These are phyloP conservation scores for Kodamaea fukazawae DNA, from an alignment of 805 yeast genomes.

Conservation along the genomic window DNA sequence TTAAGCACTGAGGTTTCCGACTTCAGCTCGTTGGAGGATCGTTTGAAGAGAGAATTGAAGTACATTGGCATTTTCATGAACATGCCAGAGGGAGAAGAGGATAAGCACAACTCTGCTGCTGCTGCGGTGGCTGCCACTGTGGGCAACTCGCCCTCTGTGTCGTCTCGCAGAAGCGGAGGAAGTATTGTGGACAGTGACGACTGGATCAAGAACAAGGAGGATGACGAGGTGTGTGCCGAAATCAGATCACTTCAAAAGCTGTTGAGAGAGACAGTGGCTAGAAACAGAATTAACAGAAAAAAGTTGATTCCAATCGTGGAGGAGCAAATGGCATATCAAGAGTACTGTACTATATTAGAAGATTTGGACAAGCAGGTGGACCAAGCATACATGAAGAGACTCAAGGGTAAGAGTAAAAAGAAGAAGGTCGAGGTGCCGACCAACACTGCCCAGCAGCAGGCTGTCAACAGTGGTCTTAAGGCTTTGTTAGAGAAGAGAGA, in stretches of 20 bases:
- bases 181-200: conserved; percentile 53
- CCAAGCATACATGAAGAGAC: conserved; percentile 82
- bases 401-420: conserved; percentile 67
- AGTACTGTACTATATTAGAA: conserved; percentile 82
- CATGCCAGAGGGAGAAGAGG: conserved; percentile 30
- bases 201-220: conserved; percentile 82
- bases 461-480: conserved; percentile 73
- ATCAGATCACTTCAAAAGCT: conserved; percentile 70
- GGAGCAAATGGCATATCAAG: conserved; percentile 93
- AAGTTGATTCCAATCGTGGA: conserved; percentile 69
- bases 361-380: conserved; percentile 96
- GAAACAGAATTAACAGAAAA: conserved; percentile 67
- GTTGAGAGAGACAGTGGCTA: conserved; percentile 55
- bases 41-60: conserved; percentile 81
- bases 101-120: conserved; percentile 24
- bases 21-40: conserved; percentile 79
- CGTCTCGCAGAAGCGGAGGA: conserved; percentile 9
- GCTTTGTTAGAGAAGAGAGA: conserved; percentile 79
- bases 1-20: conserved; percentile 54
- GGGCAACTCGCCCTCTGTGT: conserved; percentile 1
- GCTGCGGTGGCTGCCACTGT: conserved; percentile 22
- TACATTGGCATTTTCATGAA: conserved; percentile 88
- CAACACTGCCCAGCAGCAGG: conserved; percentile 54
- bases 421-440: conserved; percentile 45
- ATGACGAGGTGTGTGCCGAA: conserved; percentile 90